A percentile compares a stretch with the other conserved stretches of the same genome.
These are phyloP conservation scores for Gynostemma pentaphyllum DNA, from an alignment of 306 rosid species.

Conservation along the genomic window DNA sequence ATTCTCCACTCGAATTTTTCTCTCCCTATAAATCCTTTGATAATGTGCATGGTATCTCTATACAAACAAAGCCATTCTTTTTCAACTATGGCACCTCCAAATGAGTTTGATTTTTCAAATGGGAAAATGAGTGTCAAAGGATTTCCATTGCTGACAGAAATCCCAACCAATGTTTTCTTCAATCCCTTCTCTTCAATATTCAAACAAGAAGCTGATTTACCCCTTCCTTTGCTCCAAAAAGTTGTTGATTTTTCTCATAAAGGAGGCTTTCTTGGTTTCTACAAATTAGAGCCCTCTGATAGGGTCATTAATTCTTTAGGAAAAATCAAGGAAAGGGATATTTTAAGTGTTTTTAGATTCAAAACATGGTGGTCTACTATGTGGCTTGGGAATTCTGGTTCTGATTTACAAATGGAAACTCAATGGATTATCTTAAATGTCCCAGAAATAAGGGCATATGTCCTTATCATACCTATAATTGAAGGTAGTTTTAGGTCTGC, in stretches of 20 bases:
- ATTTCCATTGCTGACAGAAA: slow-evolving; percentile 39
- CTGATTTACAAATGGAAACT: slow-evolving; percentile 75
- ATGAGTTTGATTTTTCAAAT: slow-evolving; percentile 30
- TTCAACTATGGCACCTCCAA: slow-evolving; percentile 50
- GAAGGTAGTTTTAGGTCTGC: slow-evolving; percentile 64
- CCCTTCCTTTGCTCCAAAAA: slow-evolving; percentile 37
- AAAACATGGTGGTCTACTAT: slow-evolving; percentile 97
- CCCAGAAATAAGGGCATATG: slow-evolving; percentile 58
- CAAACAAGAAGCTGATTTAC: slow-evolving; percentile 36
- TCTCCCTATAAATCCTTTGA: no score
- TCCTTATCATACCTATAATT: slow-evolving; percentile 49
- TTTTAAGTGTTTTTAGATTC: slow-evolving; percentile 68
- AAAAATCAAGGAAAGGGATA: slow-evolving; percentile 35
- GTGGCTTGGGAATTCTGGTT: slow-evolving; percentile 83
- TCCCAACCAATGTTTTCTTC: slow-evolving; percentile 62
- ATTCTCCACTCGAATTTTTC: no score
- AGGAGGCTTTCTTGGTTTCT: slow-evolving; percentile 77
- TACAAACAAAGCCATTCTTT: no score
- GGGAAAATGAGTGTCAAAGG: slow-evolving; percentile 40
- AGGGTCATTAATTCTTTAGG: slow-evolving; percentile 56
- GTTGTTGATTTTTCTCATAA: slow-evolving; percentile 36
- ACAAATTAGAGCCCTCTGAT: slow-evolving; percentile 30
- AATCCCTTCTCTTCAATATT: slow-evolving; percentile 33
- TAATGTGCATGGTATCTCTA: no score
- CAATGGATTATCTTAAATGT: slow-evolving; percentile 65